Evolutionary conservation across 495 filamentous ascomycete genomes (phyloP), one percentile per base, ranked within the genome.

Genomic region (Penicillium canariense): DNA sequence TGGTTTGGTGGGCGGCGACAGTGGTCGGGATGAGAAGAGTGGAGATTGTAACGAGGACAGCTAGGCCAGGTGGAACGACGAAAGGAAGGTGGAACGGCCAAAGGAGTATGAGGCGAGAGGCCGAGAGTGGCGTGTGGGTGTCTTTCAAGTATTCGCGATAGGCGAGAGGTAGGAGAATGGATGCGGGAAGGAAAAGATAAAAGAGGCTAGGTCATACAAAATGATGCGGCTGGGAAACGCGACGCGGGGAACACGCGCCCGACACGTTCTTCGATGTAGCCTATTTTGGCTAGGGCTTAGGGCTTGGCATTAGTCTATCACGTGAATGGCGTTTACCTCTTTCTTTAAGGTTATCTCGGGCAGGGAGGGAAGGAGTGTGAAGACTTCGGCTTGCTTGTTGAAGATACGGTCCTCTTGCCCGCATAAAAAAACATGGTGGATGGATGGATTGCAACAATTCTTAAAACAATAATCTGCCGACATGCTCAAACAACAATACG

Each of bases 241-340:
- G 59, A 64, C 48, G 54, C 50, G 40, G 32, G 56, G 48, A 54
- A 60, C 20, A 48, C 55, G 55, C 55, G 48, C 61, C 54, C 52
- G 61, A 61, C 60, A 55, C 55, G 62, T 32, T 34, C 32, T 30
- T 50, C 51, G 59, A 63, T 69, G 59, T 61, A 56, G 42, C 66
- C 59, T 38, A 2, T 64, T 65, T 55, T 5, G 52, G 59, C 44
- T 52, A 61, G 61, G 61, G 54, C 46, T 51, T 59, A 62, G 56
- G 60, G 60, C 47, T 55, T n/a, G n/a, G n/a, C n/a, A n/a, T n/a
- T n/a, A n/a, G n/a, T n/a, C n/a, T n/a, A n/a, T n/a, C n/a, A n/a
- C n/a, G n/a, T n/a, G n/a, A n/a, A n/a, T n/a, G n/a, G n/a, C n/a
- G n/a, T n/a, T n/a, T n/a, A n/a, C n/a, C n/a, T n/a, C n/a, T n/a